These are phyloP conservation scores for Rhododendron henanense DNA, from an alignment of 148 eudicot genomes.

Conservation along the genomic window DNA sequence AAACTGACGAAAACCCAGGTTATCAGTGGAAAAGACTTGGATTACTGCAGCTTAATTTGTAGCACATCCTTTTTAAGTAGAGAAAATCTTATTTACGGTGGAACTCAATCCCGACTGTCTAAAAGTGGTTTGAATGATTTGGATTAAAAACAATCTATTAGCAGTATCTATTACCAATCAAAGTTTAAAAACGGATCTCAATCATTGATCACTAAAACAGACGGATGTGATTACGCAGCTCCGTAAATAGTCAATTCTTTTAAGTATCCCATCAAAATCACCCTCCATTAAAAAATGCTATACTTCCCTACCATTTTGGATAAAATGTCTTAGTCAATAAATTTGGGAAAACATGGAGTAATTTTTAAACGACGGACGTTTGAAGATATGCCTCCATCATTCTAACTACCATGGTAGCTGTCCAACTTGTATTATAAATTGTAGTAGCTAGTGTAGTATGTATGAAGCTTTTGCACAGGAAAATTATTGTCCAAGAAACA, in stretches of 20 bases:
- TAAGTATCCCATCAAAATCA: neutral
- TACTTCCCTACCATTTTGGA: neutral
- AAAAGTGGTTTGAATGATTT: too few relatives aligned
- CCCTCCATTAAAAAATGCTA: neutral
- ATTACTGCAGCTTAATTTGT: neutral
- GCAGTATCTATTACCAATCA: too few relatives aligned
- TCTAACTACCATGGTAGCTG: neutral
- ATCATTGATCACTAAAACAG: too few relatives aligned
- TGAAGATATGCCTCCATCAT: neutral
- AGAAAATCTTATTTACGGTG: too few relatives aligned
- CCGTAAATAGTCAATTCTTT: too few relatives aligned
- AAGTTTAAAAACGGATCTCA: too few relatives aligned
- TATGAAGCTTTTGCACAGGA: neutral
- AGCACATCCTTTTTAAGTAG: neutral
- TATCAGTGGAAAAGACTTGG: neutral
- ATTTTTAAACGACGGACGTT: neutral
- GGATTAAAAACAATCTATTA: too few relatives aligned
- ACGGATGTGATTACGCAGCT: too few relatives aligned
- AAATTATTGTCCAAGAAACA: neutral
- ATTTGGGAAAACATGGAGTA: neutral
- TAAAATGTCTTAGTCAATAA: neutral
- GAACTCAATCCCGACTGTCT: too few relatives aligned
- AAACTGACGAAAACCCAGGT: neutral
- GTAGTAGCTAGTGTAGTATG: neutral
- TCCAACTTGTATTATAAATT: neutral